Base-by-base conservation (phyloP, 352 stramenopile genomes). In the Phytophthora niederhauseri region DNA sequence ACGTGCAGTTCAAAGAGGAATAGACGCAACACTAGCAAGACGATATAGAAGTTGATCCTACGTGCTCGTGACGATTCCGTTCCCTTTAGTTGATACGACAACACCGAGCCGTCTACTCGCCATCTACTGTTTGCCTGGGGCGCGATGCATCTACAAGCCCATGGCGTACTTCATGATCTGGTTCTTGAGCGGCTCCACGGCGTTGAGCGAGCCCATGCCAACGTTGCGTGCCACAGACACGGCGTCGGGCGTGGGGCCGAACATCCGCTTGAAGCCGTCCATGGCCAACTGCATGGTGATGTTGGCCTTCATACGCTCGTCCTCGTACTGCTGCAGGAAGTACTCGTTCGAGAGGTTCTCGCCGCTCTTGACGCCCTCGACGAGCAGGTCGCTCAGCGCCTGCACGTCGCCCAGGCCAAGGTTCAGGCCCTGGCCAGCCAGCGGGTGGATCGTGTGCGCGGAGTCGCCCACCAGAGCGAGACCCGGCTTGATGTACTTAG, bases 391-490 rank as follows among this genome's bases (percentile, higher is more conserved):
- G 38, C 81, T 78, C 28, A 98, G 81, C 72, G 85, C 80, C 46
- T 91, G 63, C 6, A 98, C 95, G 78, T 99, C 97, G 41, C 80
- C 91, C 24, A 99, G 76, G 15, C 97, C 97, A 50, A 99, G 78
- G 86, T 99, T 99, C 48, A 99, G 80, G 9, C 95, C 95, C 80
- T 99, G 97, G 45, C 97, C 97, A 3, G 96, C 96, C 64, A 99
- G 94, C 34, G 97, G 97, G 81, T 99, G 97, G 60, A 99, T 96
- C 46, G 95, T 97, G 82, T 99, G 97, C 30, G 97, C 97, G 6
- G 97, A 97, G 84, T 99, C 97, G 54, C 97, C 97, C 14, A 99
- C 83, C 50, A 99, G 78, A 8, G 93, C 95, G 30, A 98, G 76
- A 38, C 93, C 82, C 0, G 82, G 79, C 66, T 92, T 91, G 28